Conservation (phyloP, 2,329 filamentous ascomycete genomes). For the Xylaria sp. region DNA sequence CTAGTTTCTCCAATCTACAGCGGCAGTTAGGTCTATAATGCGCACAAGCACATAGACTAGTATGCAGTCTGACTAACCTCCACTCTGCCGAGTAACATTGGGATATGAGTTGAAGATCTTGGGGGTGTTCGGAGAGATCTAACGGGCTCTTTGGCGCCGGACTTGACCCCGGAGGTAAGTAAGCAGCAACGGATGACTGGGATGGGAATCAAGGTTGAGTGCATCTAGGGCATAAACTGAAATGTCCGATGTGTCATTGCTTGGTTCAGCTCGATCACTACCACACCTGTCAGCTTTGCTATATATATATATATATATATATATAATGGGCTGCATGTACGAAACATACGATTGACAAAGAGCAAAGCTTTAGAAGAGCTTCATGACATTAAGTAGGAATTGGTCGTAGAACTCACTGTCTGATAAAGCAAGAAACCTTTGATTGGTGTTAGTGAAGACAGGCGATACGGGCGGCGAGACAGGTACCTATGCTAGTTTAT, state of each 20-base stretch:
- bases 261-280: constrained; percentile 9
- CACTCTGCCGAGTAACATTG: neutral
- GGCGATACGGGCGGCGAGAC: too few species aligned
- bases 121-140: constrained; percentile 1
- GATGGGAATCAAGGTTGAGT: constrained; percentile 1
- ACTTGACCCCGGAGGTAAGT: neutral
- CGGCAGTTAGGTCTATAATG: neutral
- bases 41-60: too few species aligned
- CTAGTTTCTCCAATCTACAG: neutral
- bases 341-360: neutral
- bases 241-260: constrained; percentile 11
- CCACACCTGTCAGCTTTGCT: constrained; percentile 11
- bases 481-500: too few species aligned
- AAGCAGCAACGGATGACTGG: neutral
- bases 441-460: neutral
- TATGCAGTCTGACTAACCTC: neutral
- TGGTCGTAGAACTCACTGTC: neutral
- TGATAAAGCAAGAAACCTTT: neutral
- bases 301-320: constrained; percentile 19
- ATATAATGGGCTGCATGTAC: constrained; percentile 14
- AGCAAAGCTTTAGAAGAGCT: neutral
- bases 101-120: constrained; percentile 15
- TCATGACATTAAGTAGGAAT: neutral
- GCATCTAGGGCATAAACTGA: constrained; percentile 3
- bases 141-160: neutral